phyloP scores from a whole-genome alignment of 768 basidiomycete genomes.

The Punctularia strigosozonata region DNA sequence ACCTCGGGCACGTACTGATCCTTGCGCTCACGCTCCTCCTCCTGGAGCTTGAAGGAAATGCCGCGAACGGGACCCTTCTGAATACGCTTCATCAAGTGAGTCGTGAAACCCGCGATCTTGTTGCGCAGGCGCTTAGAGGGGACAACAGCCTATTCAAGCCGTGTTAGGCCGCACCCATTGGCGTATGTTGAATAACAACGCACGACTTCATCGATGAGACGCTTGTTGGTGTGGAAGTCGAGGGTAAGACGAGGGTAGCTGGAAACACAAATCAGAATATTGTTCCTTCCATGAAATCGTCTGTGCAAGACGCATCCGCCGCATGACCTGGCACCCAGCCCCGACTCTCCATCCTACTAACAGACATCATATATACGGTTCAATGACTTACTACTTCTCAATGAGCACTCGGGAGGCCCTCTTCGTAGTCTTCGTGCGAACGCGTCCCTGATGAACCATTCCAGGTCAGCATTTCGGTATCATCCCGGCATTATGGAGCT shows the following conservation, averaged over 20 bases:
- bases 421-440: constrained; percentile 99
- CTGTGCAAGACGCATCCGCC: not conserved
- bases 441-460: constrained; percentile 70
- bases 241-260: constrained; percentile 98
- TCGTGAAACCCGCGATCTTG: constrained; percentile 99
- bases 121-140: constrained; percentile 98
- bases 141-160: constrained; percentile 58
- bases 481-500: constrained; percentile 78
- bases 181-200: constrained; percentile 18
- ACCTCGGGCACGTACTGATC: constrained; percentile 99
- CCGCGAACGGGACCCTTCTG: constrained; percentile 96
- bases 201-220: constrained; percentile 96
- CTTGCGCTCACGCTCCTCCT: constrained; percentile 98
- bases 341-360: not conserved
- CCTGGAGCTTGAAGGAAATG: constrained; percentile 99
- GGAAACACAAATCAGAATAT: constrained; percentile 6
- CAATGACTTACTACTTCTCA: constrained; percentile 84
- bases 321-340: not conserved
- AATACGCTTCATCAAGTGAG: constrained; percentile 99
- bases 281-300: no score
- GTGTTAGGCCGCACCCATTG: not conserved
- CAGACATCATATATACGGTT: not conserved
- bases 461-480: constrained; percentile 76
- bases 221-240: constrained; percentile 99
- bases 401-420: constrained; percentile 97